phyloP scores from a whole-genome alignment of 176 grass and related monocot genomes.

The Otatea glauca region DNA sequence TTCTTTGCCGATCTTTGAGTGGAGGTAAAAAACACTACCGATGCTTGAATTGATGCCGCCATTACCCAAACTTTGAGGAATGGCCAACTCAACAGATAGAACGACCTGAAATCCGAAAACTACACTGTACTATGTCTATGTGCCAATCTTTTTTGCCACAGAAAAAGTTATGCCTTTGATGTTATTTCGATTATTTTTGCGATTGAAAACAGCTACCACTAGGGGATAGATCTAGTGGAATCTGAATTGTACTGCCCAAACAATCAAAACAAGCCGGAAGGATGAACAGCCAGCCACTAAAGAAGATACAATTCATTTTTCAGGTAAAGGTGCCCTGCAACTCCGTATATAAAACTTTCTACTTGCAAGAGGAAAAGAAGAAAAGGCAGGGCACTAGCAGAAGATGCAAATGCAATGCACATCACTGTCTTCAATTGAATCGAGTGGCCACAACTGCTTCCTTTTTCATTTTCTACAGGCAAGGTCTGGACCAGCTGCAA shows the following conservation, averaged over 20 bases:
- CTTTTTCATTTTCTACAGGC: neutral
- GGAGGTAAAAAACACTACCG: neutral
- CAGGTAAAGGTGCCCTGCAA: constrained; percentile 20
- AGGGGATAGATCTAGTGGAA: constrained; percentile 3
- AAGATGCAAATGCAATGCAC: constrained; percentile 1
- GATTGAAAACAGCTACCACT: neutral
- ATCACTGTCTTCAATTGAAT: constrained; percentile 23
- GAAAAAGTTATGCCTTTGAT: neutral
- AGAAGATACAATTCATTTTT: constrained; percentile 6
- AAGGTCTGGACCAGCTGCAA: neutral
- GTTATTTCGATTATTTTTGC: neutral
- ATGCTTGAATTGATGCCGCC: neutral
- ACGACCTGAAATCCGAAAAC: neutral
- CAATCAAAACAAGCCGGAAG: neutral
- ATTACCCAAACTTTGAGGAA: neutral
- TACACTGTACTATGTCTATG: neutral
- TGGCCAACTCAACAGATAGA: neutral
- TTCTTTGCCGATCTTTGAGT: neutral
- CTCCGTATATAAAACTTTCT: constrained; percentile 16
- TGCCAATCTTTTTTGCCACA: no score
- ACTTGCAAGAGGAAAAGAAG: constrained; percentile 17
- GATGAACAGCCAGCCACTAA: neutral
- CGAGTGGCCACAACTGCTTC: constrained; percentile 36
- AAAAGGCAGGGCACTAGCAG: constrained; percentile 29
- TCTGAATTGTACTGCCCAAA: neutral